Base-by-base conservation (phyloP, 176 grass and related monocot genomes). In the Canna indica region DNA sequence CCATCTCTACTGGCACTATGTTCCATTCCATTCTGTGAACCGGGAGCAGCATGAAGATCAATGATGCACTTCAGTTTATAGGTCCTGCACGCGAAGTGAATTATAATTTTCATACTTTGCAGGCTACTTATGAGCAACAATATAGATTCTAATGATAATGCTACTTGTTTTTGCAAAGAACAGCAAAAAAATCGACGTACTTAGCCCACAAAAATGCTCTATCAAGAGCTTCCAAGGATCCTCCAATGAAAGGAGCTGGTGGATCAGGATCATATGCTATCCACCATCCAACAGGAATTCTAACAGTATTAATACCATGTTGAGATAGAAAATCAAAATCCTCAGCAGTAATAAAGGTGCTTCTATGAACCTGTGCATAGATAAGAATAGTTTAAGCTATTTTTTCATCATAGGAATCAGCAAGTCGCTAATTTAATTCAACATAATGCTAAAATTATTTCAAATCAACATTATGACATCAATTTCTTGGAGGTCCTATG, bases 201-300 rank as follows among this genome's bases (percentile, higher is more conserved):
- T 84, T 80, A 81, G 91, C 91, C 91, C 88, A 96, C 41, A 81
- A 32, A 77, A 95, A 95, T 83, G 91, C 88, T 54, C 75, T 81
- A 61, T 96, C 91, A 1, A 91, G 81, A 57, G 83, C 70, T 66
- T 79, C 73, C 46, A 96, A 78, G 72, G 88, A 91, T 44, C 91
- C 91, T 72, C 85, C 83, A 42, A 96, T 44, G 73, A 96, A 96
- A 69, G 91, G 88, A 78, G 82, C 64, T 35, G 88, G 88, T 69
- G 91, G 88, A 73, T 91, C 63, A 63, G 85, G 91, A 85, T 95
- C 91, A 68, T 90, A 77, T 39, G 85, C 82, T 80, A 96, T 91
- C 91, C 85, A 96, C 91, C 91, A 96, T 77, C 91, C 91, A 58
- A 96, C 85, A 56, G 91, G 91, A 84, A 96, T 91, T 50, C 91